A percentile compares a stretch with the other conserved stretches of the same genome.
These are phyloP conservation scores for Cercospora sp. DNA, from an alignment of 2,329 filamentous ascomycete species.

Conservation along the genomic window DNA sequence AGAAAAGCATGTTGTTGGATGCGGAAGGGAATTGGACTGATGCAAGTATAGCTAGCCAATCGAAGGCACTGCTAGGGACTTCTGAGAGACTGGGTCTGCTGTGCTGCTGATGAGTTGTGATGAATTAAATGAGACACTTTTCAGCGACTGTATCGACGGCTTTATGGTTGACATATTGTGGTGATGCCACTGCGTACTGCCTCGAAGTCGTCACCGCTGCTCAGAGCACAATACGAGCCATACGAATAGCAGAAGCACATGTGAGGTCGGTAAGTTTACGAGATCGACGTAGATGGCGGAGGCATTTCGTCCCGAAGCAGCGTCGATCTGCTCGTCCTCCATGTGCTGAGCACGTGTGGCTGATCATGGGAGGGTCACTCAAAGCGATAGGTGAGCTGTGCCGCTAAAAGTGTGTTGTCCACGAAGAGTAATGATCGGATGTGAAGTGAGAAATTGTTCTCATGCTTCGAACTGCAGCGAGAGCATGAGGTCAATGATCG, in stretches of 20 bases:
- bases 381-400: not conserved
- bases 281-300: not conserved
- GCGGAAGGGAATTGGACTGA: not conserved
- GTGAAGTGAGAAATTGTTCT: not conserved
- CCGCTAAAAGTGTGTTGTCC: not conserved
- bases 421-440: not conserved
- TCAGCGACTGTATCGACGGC: not conserved
- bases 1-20: constrained; percentile 22
- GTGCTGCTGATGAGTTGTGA: not conserved
- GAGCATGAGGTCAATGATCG: not conserved
- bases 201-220: not conserved
- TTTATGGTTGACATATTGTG: not conserved
- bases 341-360: not conserved
- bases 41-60: not conserved
- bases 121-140: not conserved
- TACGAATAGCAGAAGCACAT: not conserved
- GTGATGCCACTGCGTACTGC: not conserved
- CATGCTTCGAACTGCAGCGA: not conserved
- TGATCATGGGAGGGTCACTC: not conserved
- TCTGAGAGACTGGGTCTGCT: not conserved
- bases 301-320: not conserved
- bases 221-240: not conserved
- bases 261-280: not conserved
- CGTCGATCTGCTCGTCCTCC: not conserved
- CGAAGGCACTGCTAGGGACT: not conserved